Evolutionary conservation across 129 eudicot species (phyloP).

Genomic region (Rutidosis leptorrhynchoides): DNA sequence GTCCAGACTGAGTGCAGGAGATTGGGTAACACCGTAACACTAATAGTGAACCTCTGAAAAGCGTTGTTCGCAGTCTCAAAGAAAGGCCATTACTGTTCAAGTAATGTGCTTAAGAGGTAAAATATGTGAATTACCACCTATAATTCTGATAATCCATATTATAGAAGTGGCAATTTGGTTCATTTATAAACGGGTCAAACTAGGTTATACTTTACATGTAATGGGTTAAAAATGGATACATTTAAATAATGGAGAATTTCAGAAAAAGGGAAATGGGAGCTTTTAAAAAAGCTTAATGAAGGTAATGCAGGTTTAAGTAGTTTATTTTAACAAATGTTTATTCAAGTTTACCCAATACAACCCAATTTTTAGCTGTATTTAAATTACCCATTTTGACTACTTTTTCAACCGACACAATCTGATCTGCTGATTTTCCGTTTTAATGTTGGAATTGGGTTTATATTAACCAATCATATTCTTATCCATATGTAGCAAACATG

Average conservation of each 20-base stretch:
- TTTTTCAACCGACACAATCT: neutral
- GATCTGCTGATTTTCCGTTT: neutral
- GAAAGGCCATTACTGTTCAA: conserved; percentile 94
- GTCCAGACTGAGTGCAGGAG: conserved; percentile 91
- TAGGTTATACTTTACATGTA: neutral
- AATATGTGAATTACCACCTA: neutral
- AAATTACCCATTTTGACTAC: neutral
- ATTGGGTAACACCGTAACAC: conserved; percentile 89
- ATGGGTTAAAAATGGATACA: neutral
- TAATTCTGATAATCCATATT: neutral
- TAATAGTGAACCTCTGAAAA: conserved; percentile 73
- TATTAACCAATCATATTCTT: conserved; percentile 9
- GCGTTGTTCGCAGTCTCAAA: conserved; percentile 87
- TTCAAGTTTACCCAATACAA: too few species aligned
- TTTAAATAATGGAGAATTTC: neutral
- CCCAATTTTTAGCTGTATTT: neutral
- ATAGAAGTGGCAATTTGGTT: neutral
- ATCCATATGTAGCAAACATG: conserved; percentile 83
- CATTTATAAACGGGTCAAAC: neutral
- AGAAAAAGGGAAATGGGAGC: neutral
- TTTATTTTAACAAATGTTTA: neutral
- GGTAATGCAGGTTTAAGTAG: neutral
- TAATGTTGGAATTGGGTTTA: neutral
- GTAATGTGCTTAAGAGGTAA: conserved; percentile 98
- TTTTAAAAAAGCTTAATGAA: neutral